A percentile compares a stretch with the other conserved stretches of the same genome.
Conservation (phyloP, 345 rosid species). For the Aquilaria yunnanensis region DNA sequence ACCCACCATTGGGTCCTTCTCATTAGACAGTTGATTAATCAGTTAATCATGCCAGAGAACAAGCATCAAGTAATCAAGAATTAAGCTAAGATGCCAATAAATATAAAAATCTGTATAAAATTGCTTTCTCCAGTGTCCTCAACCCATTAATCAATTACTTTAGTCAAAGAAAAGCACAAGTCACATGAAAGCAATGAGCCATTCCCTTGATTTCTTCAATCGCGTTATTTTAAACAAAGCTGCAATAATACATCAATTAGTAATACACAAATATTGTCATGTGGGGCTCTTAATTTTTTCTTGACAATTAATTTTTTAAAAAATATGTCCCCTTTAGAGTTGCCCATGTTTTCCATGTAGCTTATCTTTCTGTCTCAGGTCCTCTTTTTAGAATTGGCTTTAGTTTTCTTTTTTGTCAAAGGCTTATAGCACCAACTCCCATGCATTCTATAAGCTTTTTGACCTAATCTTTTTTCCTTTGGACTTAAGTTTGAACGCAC, state of each 20-base stretch:
- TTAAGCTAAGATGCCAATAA: too few species aligned
- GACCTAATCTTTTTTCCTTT: constrained; percentile 26
- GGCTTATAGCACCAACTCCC: constrained; percentile 32
- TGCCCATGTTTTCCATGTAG: neutral
- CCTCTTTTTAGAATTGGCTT: constrained; percentile 12
- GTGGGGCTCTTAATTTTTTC: neutral
- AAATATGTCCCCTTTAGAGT: neutral
- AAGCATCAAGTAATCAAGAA: neutral
- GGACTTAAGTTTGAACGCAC: constrained; percentile 14
- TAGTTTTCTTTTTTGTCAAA: constrained; percentile 2
- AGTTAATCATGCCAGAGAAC: neutral
- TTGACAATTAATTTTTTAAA: neutral
- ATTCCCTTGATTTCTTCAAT: constrained; percentile 23
- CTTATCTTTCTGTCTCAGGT: constrained; percentile 18
- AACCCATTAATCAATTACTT: constrained; percentile 1
- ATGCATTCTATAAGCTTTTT: constrained; percentile 31
- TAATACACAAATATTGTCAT: neutral
- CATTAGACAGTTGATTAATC: neutral
- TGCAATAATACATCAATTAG: neutral
- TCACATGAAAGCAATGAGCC: constrained; percentile 26
- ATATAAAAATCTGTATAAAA: too few species aligned
- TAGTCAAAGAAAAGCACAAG: neutral
- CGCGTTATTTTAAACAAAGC: constrained; percentile 10
- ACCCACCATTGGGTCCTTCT: neutral
- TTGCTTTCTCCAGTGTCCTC: too few species aligned